Percentiles rank a stretch among this genome's conserved stretches.
These are phyloP conservation scores for Arthrocladium fulminans DNA, from an alignment of 2,329 filamentous ascomycete species.

Conservation along the genomic window DNA sequence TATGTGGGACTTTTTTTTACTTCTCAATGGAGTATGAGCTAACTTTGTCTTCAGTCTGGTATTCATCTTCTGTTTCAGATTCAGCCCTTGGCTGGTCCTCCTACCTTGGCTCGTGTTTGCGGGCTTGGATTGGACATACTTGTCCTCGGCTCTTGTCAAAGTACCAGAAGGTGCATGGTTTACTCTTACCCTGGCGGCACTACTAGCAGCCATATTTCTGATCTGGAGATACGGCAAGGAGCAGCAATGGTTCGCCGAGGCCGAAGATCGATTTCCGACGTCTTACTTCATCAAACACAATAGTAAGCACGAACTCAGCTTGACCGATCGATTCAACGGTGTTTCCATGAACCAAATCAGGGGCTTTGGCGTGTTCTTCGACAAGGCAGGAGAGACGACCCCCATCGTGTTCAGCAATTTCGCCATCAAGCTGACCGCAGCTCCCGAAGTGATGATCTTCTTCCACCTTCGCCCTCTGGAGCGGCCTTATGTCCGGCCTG, in stretches of 20 bases:
- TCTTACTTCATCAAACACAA: constrained; percentile 27
- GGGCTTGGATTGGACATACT: constrained; percentile 59
- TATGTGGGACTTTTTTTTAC: too few species aligned
- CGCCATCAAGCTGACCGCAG: constrained; percentile 58
- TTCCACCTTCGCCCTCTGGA: constrained; percentile 62
- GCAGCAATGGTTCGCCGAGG: constrained; percentile 64
- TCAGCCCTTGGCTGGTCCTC: constrained; percentile 49
- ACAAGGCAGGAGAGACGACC: constrained; percentile 58
- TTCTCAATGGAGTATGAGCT: too few species aligned
- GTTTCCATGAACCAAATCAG: constrained; percentile 40
- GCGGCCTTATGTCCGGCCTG: constrained; percentile 45
- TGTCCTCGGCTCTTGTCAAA: constrained; percentile 62
- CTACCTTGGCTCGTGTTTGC: constrained; percentile 55
- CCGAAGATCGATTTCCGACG: constrained; percentile 49
- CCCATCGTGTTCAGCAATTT: constrained; percentile 65
- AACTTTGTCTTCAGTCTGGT: too few species aligned
- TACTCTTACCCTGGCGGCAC: constrained; percentile 55
- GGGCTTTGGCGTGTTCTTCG: constrained; percentile 66
- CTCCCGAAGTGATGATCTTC: constrained; percentile 62
- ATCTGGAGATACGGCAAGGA: constrained; percentile 75
- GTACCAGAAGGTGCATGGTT: constrained; percentile 73
- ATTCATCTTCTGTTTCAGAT: constrained; percentile 62
- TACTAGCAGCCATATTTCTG: constrained; percentile 58
- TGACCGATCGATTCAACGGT: constrained; percentile 34
- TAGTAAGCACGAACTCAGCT: constrained; percentile 23